Evolutionary conservation across 108 stramenopile species (phyloP).

Genomic region (Mediolabrus comicus): DNA sequence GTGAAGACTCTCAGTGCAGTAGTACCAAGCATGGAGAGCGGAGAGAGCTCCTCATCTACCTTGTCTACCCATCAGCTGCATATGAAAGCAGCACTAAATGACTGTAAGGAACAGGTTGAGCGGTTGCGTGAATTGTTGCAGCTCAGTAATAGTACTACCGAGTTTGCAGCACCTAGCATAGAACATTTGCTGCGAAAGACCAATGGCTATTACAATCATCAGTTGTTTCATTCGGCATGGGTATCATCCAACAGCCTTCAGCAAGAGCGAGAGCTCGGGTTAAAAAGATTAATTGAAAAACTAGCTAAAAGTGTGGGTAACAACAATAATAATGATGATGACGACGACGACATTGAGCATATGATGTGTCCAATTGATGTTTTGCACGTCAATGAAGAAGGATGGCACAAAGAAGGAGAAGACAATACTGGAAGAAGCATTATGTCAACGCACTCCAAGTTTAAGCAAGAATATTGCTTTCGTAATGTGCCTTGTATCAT

Average conservation of each 20-base stretch:
- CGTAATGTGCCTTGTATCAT: constrained; percentile 52
- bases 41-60: neutral
- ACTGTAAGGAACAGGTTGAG: neutral
- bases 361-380: constrained; percentile 12
- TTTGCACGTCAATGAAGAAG: neutral
- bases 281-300: neutral
- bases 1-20: too few relatives aligned
- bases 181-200: too few relatives aligned
- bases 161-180: neutral
- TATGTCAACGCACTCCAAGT: constrained; percentile 14
- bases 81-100: neutral
- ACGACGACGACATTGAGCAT: too few relatives aligned
- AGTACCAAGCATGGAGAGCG: too few relatives aligned
- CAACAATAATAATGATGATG: too few relatives aligned
- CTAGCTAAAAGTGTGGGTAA: too few relatives aligned
- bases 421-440: neutral
- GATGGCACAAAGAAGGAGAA: neutral
- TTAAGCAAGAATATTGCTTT: constrained; percentile 36
- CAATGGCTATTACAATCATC: neutral
- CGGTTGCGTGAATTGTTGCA: neutral
- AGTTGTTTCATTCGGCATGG: neutral
- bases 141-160: neutral
- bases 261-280: constrained; percentile 1
- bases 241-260: neutral
- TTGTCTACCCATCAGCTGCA: neutral